Percentiles rank a stretch among this genome's conserved stretches.
Evolutionary conservation across 2,329 filamentous ascomycete genomes (phyloP).

Genomic region (Phaeoacremonium minimum): DNA sequence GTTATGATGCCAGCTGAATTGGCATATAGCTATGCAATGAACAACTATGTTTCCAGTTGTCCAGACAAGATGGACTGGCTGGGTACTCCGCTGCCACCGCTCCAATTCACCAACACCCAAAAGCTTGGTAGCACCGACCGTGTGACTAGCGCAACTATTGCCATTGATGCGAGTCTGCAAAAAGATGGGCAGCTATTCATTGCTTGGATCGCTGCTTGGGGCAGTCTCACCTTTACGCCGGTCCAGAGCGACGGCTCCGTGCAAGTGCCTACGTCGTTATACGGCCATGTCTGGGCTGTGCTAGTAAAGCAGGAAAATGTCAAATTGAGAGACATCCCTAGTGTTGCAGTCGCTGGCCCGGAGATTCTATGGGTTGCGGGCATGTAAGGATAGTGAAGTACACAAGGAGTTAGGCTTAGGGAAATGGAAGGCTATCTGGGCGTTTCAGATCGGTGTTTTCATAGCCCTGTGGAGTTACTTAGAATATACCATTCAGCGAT

Average conservation of each 20-base stretch:
- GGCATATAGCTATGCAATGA: slow-evolving; percentile 23
- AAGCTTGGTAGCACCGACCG: slow-evolving; percentile 9
- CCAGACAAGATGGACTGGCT: slow-evolving; percentile 13
- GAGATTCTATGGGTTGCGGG: slow-evolving; percentile 31
- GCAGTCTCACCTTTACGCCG: slow-evolving; percentile 22
- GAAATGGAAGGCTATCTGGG: no score
- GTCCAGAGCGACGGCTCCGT: slow-evolving; percentile 16
- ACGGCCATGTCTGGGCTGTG: slow-evolving; percentile 28
- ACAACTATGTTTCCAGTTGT: slow-evolving; percentile 20
- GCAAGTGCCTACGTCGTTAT: slow-evolving; percentile 23
- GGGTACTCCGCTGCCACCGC: slow-evolving; percentile 13
- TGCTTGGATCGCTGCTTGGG: slow-evolving; percentile 32
- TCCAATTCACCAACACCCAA: slow-evolving; percentile 14
- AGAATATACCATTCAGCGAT: no score
- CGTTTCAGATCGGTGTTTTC: no score
- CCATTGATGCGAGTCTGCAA: slow-evolving; percentile 9
- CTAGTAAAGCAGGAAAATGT: slow-evolving; percentile 20
- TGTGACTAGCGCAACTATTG: slow-evolving; percentile 14
- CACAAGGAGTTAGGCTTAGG: no score
- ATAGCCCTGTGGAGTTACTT: no score
- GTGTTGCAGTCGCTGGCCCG: slow-evolving; percentile 25
- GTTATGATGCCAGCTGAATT: slow-evolving; percentile 22
- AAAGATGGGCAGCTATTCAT: slow-evolving; percentile 17
- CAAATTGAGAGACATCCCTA: slow-evolving; percentile 11
- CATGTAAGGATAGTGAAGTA: no score